Evolutionary conservation across 148 eudicot genomes (phyloP).

Genomic region (Chenopodium berlandieri): DNA sequence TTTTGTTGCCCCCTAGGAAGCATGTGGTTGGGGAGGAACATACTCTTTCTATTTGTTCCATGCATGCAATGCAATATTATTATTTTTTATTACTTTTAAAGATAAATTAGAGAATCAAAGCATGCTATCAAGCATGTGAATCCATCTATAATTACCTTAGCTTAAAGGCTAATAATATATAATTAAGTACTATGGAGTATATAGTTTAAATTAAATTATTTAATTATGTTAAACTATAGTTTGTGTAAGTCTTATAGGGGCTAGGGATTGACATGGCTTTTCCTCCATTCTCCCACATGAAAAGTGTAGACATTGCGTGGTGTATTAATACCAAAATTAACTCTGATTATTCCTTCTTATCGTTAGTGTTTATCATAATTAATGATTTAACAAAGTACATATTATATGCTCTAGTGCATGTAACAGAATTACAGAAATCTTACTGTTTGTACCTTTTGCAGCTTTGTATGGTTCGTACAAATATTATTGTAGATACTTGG

Average conservation of each 20-base stretch:
- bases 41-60: not conserved
- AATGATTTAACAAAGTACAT: not conserved
- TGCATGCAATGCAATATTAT: not conserved
- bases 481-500: too few relatives aligned
- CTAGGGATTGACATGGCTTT: not conserved
- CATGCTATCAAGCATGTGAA: slow-evolving; percentile 48
- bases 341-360: slow-evolving; percentile 10
- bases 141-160: slow-evolving; percentile 29
- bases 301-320: slow-evolving; percentile 4
- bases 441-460: not conserved
- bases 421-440: not conserved
- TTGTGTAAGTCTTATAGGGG: not conserved
- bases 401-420: not conserved
- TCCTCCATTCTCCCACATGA: slow-evolving; percentile 1
- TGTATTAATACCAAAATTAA: not conserved
- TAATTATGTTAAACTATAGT: not conserved
- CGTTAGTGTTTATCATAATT: not conserved
- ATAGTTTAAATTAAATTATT: not conserved
- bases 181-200: not conserved
- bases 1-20: slow-evolving; percentile 36
- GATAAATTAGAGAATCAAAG: slow-evolving; percentile 41
- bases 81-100: not conserved
- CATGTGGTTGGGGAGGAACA: slow-evolving; percentile 25
- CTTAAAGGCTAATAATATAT: slow-evolving; percentile 1
- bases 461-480: not conserved